These are phyloP conservation scores for Mycena albidolilacea DNA, from an alignment of 768 basidiomycete genomes.

Conservation along the genomic window DNA sequence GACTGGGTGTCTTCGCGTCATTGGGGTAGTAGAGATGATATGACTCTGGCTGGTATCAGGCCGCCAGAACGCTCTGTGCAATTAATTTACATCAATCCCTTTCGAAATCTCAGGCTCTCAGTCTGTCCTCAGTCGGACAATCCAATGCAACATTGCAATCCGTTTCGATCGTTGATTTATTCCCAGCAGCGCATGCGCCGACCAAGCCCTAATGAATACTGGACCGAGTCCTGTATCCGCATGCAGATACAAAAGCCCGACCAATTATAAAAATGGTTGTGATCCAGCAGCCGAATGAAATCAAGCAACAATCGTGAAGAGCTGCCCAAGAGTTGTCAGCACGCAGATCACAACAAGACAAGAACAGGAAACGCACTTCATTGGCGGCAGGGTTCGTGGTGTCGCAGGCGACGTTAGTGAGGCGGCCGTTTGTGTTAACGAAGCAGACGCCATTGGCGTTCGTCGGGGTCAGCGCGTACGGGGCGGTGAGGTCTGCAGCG, in stretches of 20 bases:
- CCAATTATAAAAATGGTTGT: too few species aligned
- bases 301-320: conserved; percentile 38
- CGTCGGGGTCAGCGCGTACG: conserved; percentile 31
- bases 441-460: conserved; percentile 35
- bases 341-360: too few species aligned
- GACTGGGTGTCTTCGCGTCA: too few species aligned
- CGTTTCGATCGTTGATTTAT: conserved; percentile 13
- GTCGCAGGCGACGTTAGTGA: conserved; percentile 34
- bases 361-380: conserved; percentile 15
- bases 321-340: conserved; percentile 18
- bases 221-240: not conserved
- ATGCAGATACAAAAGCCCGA: too few species aligned
- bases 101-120: too few species aligned
- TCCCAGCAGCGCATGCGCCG: conserved; percentile 31
- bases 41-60: too few species aligned
- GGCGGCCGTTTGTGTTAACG: conserved; percentile 34
- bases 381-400: conserved; percentile 24
- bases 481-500: conserved; percentile 29
- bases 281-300: not conserved
- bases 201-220: conserved; percentile 6
- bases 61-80: too few species aligned
- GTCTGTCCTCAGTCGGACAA: too few species aligned
- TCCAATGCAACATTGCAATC: not conserved
- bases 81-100: too few species aligned
- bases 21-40: too few species aligned